Percentiles rank a stretch among this genome's conserved stretches.
These are phyloP conservation scores for Alternaria arborescens DNA, from an alignment of 2,329 filamentous ascomycete species.

Conservation along the genomic window DNA sequence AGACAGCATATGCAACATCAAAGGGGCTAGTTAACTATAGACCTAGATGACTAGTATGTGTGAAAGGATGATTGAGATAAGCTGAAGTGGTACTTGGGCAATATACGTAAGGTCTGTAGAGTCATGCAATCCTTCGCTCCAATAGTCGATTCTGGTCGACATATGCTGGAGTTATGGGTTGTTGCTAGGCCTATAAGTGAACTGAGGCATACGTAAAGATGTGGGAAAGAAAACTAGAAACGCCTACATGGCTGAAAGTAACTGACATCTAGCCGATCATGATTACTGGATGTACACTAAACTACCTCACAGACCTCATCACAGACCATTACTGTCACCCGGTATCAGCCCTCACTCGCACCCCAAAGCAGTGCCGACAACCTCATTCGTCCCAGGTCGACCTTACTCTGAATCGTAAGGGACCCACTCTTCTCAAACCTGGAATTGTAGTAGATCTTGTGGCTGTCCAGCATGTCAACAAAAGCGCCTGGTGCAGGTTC, in stretches of 20 bases:
- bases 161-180: not conserved
- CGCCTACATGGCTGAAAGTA: not conserved
- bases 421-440: not conserved
- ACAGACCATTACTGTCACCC: not conserved
- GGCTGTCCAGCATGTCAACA: not conserved
- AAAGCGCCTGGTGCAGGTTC: not conserved
- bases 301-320: not conserved
- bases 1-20: no score
- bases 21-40: no score
- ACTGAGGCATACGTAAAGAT: not conserved
- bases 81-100: no score
- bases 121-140: no score
- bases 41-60: no score
- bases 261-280: not conserved
- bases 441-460: not conserved
- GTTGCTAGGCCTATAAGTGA: not conserved
- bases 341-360: not conserved
- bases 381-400: not conserved
- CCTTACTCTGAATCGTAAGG: not conserved
- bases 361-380: not conserved
- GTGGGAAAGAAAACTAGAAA: accelerated
- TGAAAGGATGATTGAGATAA: no score
- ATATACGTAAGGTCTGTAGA: no score
- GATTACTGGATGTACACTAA: not conserved
- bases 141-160: not conserved